Conservation (phyloP, 306 rosid species). For the Styphnolobium japonicum region DNA sequence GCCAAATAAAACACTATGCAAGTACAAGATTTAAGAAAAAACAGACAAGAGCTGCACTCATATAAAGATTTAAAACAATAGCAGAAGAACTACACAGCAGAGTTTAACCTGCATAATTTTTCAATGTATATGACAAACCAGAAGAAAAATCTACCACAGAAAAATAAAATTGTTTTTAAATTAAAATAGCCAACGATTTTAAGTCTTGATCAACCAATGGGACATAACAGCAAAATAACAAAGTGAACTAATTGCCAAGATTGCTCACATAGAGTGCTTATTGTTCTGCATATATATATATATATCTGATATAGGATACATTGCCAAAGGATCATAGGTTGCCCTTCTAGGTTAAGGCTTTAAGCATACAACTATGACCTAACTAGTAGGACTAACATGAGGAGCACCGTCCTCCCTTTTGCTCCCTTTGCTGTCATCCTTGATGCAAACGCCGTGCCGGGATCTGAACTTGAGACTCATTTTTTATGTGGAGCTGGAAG, state of each 20-base stretch:
- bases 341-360: constrained; percentile 18
- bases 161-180: neutral
- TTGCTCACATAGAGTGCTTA: neutral
- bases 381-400: neutral
- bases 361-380: neutral
- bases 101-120: neutral
- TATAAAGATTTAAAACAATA: neutral
- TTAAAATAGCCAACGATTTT: neutral
- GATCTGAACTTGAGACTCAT: constrained; percentile 15
- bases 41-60: neutral
- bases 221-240: neutral
- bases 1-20: neutral
- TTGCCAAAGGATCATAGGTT: constrained; percentile 37
- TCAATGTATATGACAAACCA: neutral
- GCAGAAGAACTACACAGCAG: neutral
- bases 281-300: neutral
- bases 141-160: neutral
- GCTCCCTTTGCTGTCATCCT: neutral
- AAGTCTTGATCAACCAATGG: neutral
- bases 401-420: neutral
- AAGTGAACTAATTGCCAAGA: neutral
- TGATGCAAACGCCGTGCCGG: neutral
- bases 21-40: neutral
- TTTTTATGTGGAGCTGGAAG: neutral
- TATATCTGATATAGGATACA: neutral